These are phyloP conservation scores for Ilyonectria mors-panacis DNA, from an alignment of 2,329 filamentous ascomycete species.

Conservation along the genomic window DNA sequence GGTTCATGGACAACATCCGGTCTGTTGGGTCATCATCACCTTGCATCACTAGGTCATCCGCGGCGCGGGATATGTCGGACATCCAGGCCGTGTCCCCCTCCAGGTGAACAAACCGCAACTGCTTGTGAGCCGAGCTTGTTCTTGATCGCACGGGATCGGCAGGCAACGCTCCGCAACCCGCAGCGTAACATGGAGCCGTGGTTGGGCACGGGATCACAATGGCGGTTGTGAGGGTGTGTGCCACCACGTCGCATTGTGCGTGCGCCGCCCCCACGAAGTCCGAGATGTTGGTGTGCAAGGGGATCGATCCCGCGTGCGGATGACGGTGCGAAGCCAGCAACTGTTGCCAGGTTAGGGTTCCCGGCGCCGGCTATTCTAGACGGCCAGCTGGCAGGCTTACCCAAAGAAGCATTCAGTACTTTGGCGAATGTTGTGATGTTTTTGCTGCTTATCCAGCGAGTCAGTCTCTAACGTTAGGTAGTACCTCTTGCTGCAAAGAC, in stretches of 20 bases:
- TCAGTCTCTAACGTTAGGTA: background rate
- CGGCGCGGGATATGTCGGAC: conserved; percentile 20
- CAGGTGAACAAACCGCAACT: conserved; percentile 4
- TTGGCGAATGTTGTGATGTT: background rate
- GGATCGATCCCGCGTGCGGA: background rate
- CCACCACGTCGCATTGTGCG: conserved; percentile 12
- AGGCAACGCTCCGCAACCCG: conserved; percentile 9
- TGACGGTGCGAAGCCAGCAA: conserved; percentile 6
- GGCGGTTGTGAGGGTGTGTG: conserved; percentile 9
- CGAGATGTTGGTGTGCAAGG: conserved; percentile 12
- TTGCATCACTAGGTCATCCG: conserved; percentile 25
- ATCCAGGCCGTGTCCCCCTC: conserved; percentile 6
- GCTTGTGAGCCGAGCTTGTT: conserved; percentile 3
- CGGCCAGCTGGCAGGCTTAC: conserved; percentile 4
- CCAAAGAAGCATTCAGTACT: conserved; percentile 11
- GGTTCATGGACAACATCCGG: conserved; percentile 15
- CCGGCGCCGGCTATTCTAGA: conserved; percentile 15
- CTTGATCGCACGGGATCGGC: conserved; percentile 15
- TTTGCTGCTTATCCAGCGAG: background rate
- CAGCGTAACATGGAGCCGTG: conserved; percentile 4
- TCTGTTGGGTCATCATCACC: conserved; percentile 18
- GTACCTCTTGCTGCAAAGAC: too few relatives aligned
- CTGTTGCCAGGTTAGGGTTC: conserved; percentile 22
- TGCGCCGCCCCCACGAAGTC: conserved; percentile 21
- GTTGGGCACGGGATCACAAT: conserved; percentile 8